Percentiles rank a stretch among this genome's conserved stretches.
Evolutionary conservation across 805 yeast genomes (phyloP).

Genomic region (Candida boidinii): DNA sequence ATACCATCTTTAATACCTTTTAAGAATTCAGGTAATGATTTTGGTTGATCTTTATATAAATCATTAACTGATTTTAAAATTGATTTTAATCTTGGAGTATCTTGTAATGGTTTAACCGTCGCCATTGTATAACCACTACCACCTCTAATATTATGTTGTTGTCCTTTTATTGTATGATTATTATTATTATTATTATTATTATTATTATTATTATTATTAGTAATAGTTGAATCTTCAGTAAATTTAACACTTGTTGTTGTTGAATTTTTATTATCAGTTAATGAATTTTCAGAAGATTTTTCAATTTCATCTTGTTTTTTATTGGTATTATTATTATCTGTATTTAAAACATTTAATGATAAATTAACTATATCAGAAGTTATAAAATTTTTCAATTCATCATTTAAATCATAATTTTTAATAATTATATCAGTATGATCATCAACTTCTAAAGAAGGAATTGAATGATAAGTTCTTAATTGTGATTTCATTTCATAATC

Average conservation of each 20-base stretch:
- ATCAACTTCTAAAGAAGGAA: conserved; percentile 78
- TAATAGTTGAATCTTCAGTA: too few relatives aligned
- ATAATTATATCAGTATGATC: conserved; percentile 29
- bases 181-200: neutral
- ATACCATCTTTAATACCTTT: conserved; percentile 9
- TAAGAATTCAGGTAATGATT: conserved; percentile 36
- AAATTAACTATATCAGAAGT: too few relatives aligned
- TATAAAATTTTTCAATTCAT: too few relatives aligned
- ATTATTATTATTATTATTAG: neutral
- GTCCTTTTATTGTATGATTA: neutral
- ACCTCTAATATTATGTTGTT: conserved; percentile 12
- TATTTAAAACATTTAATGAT: too few relatives aligned
- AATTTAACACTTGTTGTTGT: neutral
- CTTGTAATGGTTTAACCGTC: conserved; percentile 76
- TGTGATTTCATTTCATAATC: conserved; percentile 95
- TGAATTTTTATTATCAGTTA: too few relatives aligned
- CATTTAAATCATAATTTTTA: conserved; percentile 15
- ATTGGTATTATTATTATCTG: too few relatives aligned
- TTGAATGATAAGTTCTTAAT: conserved; percentile 85
- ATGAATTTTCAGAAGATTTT: too few relatives aligned
- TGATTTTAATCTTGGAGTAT: conserved; percentile 87
- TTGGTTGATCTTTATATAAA: conserved; percentile 41
- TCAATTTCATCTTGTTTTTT: too few relatives aligned
- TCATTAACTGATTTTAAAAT: conserved; percentile 85
- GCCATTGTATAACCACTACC: conserved; percentile 25